Percentiles rank a stretch among this genome's conserved stretches.
Conservation (phyloP, 1,139 yeast species). For the Protomyces arabidopsidicola region DNA sequence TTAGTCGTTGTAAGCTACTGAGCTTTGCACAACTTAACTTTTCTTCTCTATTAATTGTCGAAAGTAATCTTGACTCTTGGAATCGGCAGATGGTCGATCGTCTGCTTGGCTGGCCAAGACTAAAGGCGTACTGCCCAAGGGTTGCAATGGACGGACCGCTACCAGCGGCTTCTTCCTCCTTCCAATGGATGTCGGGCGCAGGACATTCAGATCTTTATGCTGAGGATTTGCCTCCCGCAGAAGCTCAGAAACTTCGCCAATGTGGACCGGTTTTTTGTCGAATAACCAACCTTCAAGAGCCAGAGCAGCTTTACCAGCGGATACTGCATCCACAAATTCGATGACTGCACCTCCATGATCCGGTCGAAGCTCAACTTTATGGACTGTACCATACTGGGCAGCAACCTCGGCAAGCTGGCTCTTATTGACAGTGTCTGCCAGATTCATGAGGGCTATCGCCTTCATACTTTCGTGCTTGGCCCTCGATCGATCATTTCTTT, state of each 20-base stretch:
- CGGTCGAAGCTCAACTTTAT: constrained; percentile 48
- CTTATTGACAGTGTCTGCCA: constrained; percentile 36
- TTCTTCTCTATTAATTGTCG: not conserved
- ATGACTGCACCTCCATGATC: constrained; percentile 52
- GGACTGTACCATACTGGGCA: constrained; percentile 42
- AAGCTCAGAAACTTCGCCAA: constrained; percentile 41
- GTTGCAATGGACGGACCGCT: too few species aligned
- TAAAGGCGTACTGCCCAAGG: too few species aligned
- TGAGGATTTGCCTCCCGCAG: constrained; percentile 2
- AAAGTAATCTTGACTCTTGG: not conserved
- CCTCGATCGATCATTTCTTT: not conserved
- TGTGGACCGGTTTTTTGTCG: constrained; percentile 41
- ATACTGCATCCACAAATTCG: constrained; percentile 46
- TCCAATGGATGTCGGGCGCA: not conserved
- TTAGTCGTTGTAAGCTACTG: not conserved
- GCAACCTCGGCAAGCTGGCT: constrained; percentile 39
- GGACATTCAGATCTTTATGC: not conserved
- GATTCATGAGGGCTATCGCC: constrained; percentile 35
- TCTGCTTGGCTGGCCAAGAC: too few species aligned
- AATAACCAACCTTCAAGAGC: constrained; percentile 46
- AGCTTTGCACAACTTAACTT: too few species aligned
- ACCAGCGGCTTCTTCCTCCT: constrained; percentile 5
- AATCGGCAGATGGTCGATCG: too few species aligned
- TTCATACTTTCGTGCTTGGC: not conserved
- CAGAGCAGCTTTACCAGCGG: constrained; percentile 58